Base-by-base conservation (phyloP, 1,139 yeast genomes). In the Suhomyces bolitotheri region DNA sequence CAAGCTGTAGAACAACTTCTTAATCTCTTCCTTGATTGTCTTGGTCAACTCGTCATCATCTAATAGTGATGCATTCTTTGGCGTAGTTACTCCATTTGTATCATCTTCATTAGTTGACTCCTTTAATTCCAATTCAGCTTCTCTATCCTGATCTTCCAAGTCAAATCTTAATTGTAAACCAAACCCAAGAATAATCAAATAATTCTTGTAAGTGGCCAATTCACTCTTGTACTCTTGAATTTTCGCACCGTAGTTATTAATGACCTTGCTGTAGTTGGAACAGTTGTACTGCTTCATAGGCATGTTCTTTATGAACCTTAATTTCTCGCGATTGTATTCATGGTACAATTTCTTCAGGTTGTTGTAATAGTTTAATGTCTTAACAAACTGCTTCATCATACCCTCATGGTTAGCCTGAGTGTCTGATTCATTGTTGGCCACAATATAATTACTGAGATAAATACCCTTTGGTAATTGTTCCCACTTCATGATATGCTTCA, bases 121-220 rank as follows among this genome's bases (percentile, higher is more conserved):
- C 23, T 22, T 25, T 23, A 20, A 27, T 14, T 41, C 40, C 7
- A 37, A 16, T 11, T 27, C 33, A 16, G 25, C 50, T 24, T 51
- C 53, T 32, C 49, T 53, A 36, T 63, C 64, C 29, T 54, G 59
- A 34, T 57, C 71, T 42, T 68, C 71, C 40, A 67, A 56, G 38
- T 69, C 73, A 41, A 69, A 67, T 43, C 76, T 61, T 40, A 73
- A 59, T 43, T 68, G 72, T 40, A 75, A 64, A 1, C 76, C 80
- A 47, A 65, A 66, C 7, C 74, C 77, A 33, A 75, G 61, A 31
- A 68, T 64, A 30, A 65, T 58, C 30, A 74, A 58, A 52, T 76
- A 76, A 43, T 58, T 60, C 54, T 67, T 73, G 51, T 73, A 73
- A 51, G 71, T 66, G 37, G 59, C 54, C 45, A 72, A 54, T 41